phyloP scores from a whole-genome alignment of 192 early-diverging fungal genomes.

The Backusella morwellensis region DNA sequence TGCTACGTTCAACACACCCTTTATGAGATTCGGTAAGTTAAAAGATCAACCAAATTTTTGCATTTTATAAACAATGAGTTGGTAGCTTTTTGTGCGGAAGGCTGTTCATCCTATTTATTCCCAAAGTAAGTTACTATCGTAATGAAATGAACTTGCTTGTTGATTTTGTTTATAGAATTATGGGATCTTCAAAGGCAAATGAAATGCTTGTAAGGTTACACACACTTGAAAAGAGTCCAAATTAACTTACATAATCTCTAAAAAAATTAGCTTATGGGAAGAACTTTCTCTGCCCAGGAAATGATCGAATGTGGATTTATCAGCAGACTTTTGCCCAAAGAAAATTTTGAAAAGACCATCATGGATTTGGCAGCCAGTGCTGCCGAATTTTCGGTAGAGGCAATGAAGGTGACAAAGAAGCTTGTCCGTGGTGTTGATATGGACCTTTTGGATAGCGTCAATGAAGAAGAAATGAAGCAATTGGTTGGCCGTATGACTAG shows the following conservation, averaged over 20 bases:
- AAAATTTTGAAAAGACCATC: conserved; percentile 46
- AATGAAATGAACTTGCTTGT: not conserved
- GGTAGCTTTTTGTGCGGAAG: conserved; percentile 72
- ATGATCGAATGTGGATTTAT: conserved; percentile 57
- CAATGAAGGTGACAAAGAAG: conserved; percentile 54
- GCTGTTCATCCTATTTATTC: conserved; percentile 66
- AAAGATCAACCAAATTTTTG: not conserved
- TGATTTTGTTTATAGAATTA: conserved; percentile 40
- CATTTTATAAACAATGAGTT: not conserved
- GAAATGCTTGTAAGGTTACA: conserved; percentile 43
- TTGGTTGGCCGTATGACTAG: conserved; percentile 41
- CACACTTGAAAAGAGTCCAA: not conserved
- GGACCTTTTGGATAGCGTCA: conserved; percentile 46
- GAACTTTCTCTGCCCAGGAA: conserved; percentile 52
- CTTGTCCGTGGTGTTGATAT: conserved; percentile 47
- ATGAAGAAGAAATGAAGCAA: conserved; percentile 53
- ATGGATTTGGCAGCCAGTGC: conserved; percentile 46
- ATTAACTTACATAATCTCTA: not conserved
- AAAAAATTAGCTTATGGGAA: conserved; percentile 46
- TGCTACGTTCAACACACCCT: conserved; percentile 74
- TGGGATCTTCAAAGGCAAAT: conserved; percentile 64
- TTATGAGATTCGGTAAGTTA: conserved; percentile 54
- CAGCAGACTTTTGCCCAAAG: conserved; percentile 46
- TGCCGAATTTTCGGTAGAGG: conserved; percentile 53
- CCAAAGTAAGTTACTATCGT: conserved; percentile 39